phyloP scores from a whole-genome alignment of 176 grass and related monocot species.

The Avena insularis region DNA sequence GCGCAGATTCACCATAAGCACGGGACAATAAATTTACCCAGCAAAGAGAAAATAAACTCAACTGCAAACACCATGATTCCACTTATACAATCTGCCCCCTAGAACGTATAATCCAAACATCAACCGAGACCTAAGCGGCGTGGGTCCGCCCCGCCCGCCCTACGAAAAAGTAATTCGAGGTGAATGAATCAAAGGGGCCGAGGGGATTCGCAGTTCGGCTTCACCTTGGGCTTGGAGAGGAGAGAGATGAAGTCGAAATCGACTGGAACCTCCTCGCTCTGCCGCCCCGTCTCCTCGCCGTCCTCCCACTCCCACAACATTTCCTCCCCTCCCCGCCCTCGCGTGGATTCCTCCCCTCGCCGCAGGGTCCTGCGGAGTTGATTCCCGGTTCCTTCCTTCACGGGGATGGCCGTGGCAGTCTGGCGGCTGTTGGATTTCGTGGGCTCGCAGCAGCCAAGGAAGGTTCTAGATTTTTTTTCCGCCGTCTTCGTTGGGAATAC shows the following conservation, averaged over 20 bases:
- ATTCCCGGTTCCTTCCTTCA: constrained; percentile 10
- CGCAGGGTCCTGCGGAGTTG: constrained; percentile 2
- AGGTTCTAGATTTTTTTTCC: constrained; percentile 43
- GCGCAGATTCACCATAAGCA: constrained; percentile 4
- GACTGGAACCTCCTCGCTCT: constrained; percentile 65
- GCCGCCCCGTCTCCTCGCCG: constrained; percentile 56
- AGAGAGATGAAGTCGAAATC: constrained; percentile 83
- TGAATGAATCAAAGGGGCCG: not conserved
- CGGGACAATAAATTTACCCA: not conserved
- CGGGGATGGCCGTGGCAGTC: constrained; percentile 33
- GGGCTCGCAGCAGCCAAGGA: constrained; percentile 45
- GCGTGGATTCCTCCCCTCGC: not conserved
- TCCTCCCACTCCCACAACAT: constrained; percentile 81
- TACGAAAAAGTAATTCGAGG: not conserved
- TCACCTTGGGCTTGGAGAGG: constrained; percentile 71
- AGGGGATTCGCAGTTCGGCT: not conserved
- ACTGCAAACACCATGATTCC: constrained; percentile 1
- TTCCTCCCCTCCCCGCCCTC: constrained; percentile 7
- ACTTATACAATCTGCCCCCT: not conserved
- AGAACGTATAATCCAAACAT: not conserved
- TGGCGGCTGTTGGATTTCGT: constrained; percentile 32
- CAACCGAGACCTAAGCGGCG: not conserved
- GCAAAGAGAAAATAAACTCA: not conserved
- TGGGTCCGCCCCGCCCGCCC: not conserved
- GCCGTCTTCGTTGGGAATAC: not conserved